Percentiles rank a stretch among this genome's conserved stretches.
Conservation (phyloP, 441 rosid genomes). For the Eruca vesicaria region DNA sequence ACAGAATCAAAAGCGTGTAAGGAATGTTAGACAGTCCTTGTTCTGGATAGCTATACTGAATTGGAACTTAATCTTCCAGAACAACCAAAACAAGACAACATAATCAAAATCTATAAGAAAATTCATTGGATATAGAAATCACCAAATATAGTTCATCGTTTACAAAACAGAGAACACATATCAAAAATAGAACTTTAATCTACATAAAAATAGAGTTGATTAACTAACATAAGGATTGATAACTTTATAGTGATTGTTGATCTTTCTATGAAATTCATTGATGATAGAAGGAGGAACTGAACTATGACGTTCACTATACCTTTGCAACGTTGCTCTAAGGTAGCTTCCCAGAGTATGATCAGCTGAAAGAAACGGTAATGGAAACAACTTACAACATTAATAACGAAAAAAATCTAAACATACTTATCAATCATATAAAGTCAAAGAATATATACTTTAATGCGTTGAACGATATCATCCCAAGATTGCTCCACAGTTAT, state of each 20-base stretch:
- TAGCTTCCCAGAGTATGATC: constrained; percentile 71
- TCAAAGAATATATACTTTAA: constrained; percentile 66
- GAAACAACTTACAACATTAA: neutral
- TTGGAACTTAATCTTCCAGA: too few species aligned
- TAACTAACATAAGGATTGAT: constrained; percentile 40
- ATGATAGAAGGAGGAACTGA: constrained; percentile 64
- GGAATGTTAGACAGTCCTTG: too few species aligned
- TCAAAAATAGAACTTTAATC: neutral
- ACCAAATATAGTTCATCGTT: too few species aligned
- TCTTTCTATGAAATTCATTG: constrained; percentile 60
- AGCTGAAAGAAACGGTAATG: constrained; percentile 58
- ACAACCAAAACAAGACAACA: too few species aligned
- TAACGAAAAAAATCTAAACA: neutral
- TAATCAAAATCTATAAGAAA: too few species aligned
- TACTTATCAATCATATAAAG: constrained; percentile 34
- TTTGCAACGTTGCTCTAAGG: constrained; percentile 60
- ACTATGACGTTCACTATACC: constrained; percentile 53
- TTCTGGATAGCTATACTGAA: too few species aligned
- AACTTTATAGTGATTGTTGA: constrained; percentile 50
- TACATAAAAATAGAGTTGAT: neutral
- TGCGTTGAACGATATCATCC: constrained; percentile 53
- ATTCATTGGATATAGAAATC: too few species aligned
- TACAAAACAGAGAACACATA: too few species aligned
- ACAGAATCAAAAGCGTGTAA: too few species aligned
- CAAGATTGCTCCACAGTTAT: constrained; percentile 58